Evolutionary conservation across 305 asterid species (phyloP), one percentile per base, ranked within the genome.

Genomic region (Fraxinus latifolia): DNA sequence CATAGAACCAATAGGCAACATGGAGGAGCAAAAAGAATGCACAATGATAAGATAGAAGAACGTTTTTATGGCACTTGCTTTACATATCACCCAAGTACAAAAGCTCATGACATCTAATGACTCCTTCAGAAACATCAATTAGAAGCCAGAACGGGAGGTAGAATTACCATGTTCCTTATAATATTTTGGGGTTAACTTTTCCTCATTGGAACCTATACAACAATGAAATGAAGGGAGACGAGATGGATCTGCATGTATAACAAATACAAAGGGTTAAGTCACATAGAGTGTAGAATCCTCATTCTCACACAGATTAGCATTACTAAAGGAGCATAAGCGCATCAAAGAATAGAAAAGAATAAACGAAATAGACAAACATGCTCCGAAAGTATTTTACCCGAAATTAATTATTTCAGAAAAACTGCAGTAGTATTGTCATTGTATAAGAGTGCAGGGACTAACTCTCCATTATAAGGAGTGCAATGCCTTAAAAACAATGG

Each of bases 191-290:
- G 90, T 77, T 88, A 92, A 82, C 83, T 92, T 94, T 84, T 92
- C 97, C 83, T 91, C 98, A 67, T 90, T 90, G 76, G 91, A 67
- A 76, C 98, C 98, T 12, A 92, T 97, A 82, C 97, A 93, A 77
- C 95, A 92, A 84, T 94, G 95, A 86, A 93, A 93, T 58, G 92
- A 88, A 65, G 97, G 97, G 53, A 94, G 93, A 9, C 95, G 92
- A 50, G 93, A 93, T 71, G 97, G 94, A 86, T 84, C 97, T 92
- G 91, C 90, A 88, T 17, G 74, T 4, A 76, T 71, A 84, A 55
- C 53, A 83, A 77, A 77, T n/a, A 79, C 70, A 79, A 5, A 60
- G 42, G 76, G 77, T 84, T 50, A 76, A 67, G 82, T 58, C 67
- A 32, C 23, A 44, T 67, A 25, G 1, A 9, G 36, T 67, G 33